Base-by-base conservation (phyloP, 192 early-diverging fungal genomes). In the Backusella tuberculispora region DNA sequence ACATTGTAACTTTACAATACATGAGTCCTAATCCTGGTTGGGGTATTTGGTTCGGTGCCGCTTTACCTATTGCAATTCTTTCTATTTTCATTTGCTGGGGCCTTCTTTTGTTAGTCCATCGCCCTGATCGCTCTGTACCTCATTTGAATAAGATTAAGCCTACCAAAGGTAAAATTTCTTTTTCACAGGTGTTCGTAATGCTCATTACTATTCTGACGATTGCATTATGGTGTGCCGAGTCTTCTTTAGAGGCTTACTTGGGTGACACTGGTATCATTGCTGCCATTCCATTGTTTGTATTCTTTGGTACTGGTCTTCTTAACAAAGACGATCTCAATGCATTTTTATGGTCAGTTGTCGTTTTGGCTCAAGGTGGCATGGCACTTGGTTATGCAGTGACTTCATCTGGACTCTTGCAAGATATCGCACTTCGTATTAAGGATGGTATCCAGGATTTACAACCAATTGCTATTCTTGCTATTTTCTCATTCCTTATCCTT, bases 251-350 rank as follows among this genome's bases (percentile, higher is more conserved):
- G 71, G 73, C 66, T 1, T 73, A 84, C 64, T 79, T 94, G 66
- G 93, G 93, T 12, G 91, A 92, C 70, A 92, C 91, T 87, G 93
- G 93, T 60, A 79, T 93, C 7, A 88, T 93, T 76, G 93, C 93
- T 17, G 84, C 90, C 43, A 71, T 92, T 14, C 93, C 93, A 13
- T 80, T 94, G 48, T 86, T 94, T 53, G 87, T 89, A 67, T 93
- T 94, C 81, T 94, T 88, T 72, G 91, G 90, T 34, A 84, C 87
- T 3, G 91, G 91, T 13, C 79, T 94, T 12, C 82, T 94, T 63
- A 87, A 77, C 44, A 94, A 94, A 76, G 91, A 93, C 47, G 93
- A 94, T 71, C 88, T 91, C 69, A 93, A 94, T 77, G 86, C 84
- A 74, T 89, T 92, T 69, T 66, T 85, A 47, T 87, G 86, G 86